Percentiles rank a stretch among this genome's conserved stretches.
Conservation (phyloP, 805 yeast species). For the Lachancea sp. region DNA sequence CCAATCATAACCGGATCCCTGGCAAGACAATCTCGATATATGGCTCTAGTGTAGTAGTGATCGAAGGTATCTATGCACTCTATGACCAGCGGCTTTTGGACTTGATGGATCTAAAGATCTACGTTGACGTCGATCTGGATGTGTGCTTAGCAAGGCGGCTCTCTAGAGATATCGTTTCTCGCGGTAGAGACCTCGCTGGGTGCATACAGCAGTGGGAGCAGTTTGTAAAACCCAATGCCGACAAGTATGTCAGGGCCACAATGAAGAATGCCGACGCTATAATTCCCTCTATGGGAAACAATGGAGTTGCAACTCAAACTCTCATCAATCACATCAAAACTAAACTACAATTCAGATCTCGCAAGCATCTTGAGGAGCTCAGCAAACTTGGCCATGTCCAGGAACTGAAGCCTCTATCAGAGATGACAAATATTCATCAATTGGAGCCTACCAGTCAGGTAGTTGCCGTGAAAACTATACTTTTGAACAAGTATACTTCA, state of each 20-base stretch:
- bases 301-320: conserved; percentile 69
- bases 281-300: conserved; percentile 87
- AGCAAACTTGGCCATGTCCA: conserved; percentile 37
- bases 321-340: conserved; percentile 72
- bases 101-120: conserved; percentile 79
- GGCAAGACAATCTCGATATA: conserved; percentile 67
- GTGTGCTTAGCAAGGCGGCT: conserved; percentile 85
- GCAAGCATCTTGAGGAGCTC: conserved; percentile 59
- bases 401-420: conserved; percentile 11
- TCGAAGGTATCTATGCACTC: conserved; percentile 87
- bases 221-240: conserved; percentile 91
- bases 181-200: conserved; percentile 81
- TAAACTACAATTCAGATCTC: conserved; percentile 60
- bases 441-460: conserved; percentile 55
- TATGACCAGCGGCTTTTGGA: conserved; percentile 62
- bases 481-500: conserved; percentile 48
- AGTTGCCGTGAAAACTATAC: conserved; percentile 61
- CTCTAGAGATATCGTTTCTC: conserved; percentile 74
- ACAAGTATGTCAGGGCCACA: conserved; percentile 64
- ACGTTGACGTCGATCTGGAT: conserved; percentile 91
- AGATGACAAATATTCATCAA: conserved; percentile 23
- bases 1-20: conserved; percentile 53
- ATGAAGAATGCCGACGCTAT: conserved; percentile 77
- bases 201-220: conserved; percentile 83
- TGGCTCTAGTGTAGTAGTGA: conserved; percentile 88